Evolutionary conservation across 2,329 filamentous ascomycete species (phyloP).

Genomic region (Graphium sp.): DNA sequence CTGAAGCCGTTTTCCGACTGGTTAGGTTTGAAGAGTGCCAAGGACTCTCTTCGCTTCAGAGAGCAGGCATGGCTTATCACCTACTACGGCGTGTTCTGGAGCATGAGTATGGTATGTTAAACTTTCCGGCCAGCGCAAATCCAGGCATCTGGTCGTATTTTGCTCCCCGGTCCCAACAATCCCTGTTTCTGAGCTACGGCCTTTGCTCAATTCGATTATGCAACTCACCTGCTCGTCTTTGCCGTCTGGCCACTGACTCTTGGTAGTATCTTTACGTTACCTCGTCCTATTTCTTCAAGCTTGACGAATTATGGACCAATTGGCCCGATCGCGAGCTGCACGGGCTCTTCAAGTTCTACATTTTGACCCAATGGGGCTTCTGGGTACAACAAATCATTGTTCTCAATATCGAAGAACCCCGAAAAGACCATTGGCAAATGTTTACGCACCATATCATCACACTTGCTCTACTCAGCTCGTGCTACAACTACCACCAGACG

Average conservation of each 20-base stretch:
- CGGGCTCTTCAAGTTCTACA: slow-evolving; percentile 71
- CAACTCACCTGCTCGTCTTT: too few relatives aligned
- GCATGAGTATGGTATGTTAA: slow-evolving; percentile 58
- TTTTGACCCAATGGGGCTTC: slow-evolving; percentile 78
- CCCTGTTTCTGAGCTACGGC: neutral
- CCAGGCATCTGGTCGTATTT: neutral
- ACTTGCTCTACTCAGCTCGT: slow-evolving; percentile 59
- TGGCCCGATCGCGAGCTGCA: slow-evolving; percentile 68
- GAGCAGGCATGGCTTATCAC: slow-evolving; percentile 87
- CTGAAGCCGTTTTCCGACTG: slow-evolving; percentile 60
- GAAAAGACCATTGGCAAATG: slow-evolving; percentile 96
- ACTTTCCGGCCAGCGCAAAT: neutral
- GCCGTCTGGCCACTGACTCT: neutral
- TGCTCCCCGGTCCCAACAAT: neutral
- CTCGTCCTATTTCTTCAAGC: slow-evolving; percentile 63
- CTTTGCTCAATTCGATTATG: too few relatives aligned
- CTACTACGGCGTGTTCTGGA: slow-evolving; percentile 73
- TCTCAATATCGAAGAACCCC: slow-evolving; percentile 82
- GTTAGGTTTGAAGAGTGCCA: slow-evolving; percentile 58
- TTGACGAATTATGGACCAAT: slow-evolving; percentile 63
- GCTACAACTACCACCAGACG: slow-evolving; percentile 76
- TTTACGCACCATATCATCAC: slow-evolving; percentile 89
- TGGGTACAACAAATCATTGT: slow-evolving; percentile 91
- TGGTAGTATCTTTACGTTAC: slow-evolving; percentile 61
- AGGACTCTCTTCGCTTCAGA: slow-evolving; percentile 67